These are phyloP conservation scores for Vanilla planifolia DNA, from an alignment of 106 monocot species.

Conservation along the genomic window DNA sequence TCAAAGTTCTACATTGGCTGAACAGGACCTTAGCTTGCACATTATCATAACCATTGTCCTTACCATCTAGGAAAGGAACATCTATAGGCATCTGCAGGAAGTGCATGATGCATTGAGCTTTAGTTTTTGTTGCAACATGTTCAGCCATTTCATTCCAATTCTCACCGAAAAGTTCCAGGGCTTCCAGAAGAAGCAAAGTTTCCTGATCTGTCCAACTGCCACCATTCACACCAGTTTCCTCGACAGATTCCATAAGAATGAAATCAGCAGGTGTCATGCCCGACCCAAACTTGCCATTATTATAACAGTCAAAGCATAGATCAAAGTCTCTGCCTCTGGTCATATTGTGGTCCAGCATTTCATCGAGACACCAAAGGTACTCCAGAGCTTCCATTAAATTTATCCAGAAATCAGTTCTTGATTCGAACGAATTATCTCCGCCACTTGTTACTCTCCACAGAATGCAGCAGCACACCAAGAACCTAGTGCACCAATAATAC, in stretches of 20 bases:
- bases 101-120: constrained; percentile 89
- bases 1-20: constrained; percentile 15
- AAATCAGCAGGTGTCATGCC: constrained; percentile 87
- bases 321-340: too few relatives aligned
- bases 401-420: too few relatives aligned
- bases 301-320: constrained; percentile 84
- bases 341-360: too few relatives aligned
- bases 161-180: constrained; percentile 77
- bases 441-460: too few relatives aligned
- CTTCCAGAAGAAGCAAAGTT: constrained; percentile 93
- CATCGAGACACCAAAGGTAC: too few relatives aligned
- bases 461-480: too few relatives aligned
- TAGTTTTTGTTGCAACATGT: constrained; percentile 97
- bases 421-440: too few relatives aligned
- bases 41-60: constrained; percentile 26
- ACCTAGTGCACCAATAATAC: too few relatives aligned
- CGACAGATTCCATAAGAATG: constrained; percentile 94
- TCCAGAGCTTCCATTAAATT: too few relatives aligned
- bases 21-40: constrained; percentile 7
- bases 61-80: constrained; percentile 57
- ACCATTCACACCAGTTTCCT: constrained; percentile 63
- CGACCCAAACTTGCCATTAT: constrained; percentile 64
- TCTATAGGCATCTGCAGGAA: constrained; percentile 97
- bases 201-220: constrained; percentile 98
- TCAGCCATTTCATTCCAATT: constrained; percentile 98